Evolutionary conservation across 2,329 filamentous ascomycete species (phyloP).

Genomic region (Kalmusia sp.): DNA sequence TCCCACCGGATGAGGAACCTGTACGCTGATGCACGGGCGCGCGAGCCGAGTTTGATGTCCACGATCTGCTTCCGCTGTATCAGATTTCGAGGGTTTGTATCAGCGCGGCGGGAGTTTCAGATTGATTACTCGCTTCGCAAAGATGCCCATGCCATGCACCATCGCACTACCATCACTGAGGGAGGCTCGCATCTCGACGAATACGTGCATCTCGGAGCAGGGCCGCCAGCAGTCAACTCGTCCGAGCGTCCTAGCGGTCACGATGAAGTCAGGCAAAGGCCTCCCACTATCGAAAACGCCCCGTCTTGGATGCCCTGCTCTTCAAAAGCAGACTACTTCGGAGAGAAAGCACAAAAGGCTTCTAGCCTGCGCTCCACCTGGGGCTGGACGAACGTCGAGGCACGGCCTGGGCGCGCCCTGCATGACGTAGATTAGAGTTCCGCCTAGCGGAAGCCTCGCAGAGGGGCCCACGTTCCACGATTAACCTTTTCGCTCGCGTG

Average conservation of each 20-base stretch:
- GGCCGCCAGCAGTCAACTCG: neutral
- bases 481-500: constrained; percentile 2
- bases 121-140: constrained; percentile 34
- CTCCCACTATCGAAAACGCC: neutral
- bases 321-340: neutral
- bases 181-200: neutral
- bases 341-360: constrained; percentile 6
- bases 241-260: neutral
- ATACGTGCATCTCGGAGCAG: neutral
- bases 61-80: constrained; percentile 42
- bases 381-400: constrained; percentile 4
- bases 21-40: constrained; percentile 13
- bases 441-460: constrained; percentile 6
- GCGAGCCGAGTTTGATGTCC: constrained; percentile 33
- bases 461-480: neutral
- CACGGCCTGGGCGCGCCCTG: neutral
- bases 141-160: constrained; percentile 18
- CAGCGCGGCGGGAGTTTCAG: constrained; percentile 45
- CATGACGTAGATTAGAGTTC: constrained; percentile 3
- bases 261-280: neutral
- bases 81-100: constrained; percentile 41
- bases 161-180: constrained; percentile 6
- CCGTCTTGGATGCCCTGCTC: neutral
- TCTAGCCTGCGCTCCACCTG: constrained; percentile 16
- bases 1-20: constrained; percentile 12